Evolutionary conservation across 208 protist species (phyloP).

Genomic region (Trypanosoma melophagium): DNA sequence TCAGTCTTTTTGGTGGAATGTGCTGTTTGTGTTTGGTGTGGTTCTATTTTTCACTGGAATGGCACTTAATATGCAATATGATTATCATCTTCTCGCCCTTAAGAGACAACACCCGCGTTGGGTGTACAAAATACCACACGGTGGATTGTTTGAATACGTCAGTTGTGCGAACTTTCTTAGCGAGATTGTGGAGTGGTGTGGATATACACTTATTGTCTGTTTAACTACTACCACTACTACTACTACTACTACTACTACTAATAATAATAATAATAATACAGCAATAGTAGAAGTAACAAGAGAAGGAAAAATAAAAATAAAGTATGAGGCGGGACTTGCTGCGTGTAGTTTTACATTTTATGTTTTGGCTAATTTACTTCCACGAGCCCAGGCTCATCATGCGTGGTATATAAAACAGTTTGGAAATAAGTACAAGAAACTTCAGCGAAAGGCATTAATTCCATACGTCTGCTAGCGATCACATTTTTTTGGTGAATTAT

Average conservation of each 20-base stretch:
- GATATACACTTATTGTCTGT: constrained; percentile 55
- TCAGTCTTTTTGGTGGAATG: constrained; percentile 7
- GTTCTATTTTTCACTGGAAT: constrained; percentile 54
- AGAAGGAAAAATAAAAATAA: too few relatives aligned
- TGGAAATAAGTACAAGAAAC: constrained; percentile 40
- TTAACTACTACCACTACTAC: constrained; percentile 32
- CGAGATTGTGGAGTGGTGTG: constrained; percentile 76
- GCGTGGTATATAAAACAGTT: constrained; percentile 67
- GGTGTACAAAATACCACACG: constrained; percentile 55
- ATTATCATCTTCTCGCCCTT: constrained; percentile 60
- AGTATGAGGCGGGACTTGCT: constrained; percentile 29
- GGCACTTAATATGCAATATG: constrained; percentile 43
- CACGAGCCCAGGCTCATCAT: constrained; percentile 65
- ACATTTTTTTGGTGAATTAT: too few relatives aligned
- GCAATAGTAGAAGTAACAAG: too few relatives aligned
- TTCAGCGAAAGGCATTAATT: constrained; percentile 42
- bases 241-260: too few relatives aligned
- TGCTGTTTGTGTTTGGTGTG: constrained; percentile 31
- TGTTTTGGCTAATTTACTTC: constrained; percentile 63
- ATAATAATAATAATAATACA: too few relatives aligned
- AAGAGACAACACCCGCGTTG: constrained; percentile 7
- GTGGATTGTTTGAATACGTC: constrained; percentile 64
- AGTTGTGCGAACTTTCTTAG: constrained; percentile 83
- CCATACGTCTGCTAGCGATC: constrained; percentile 38
- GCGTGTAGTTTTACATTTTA: constrained; percentile 71